Base-by-base conservation (phyloP, 1,284 basidiomycete genomes). In the Ceratobasidium sp. region DNA sequence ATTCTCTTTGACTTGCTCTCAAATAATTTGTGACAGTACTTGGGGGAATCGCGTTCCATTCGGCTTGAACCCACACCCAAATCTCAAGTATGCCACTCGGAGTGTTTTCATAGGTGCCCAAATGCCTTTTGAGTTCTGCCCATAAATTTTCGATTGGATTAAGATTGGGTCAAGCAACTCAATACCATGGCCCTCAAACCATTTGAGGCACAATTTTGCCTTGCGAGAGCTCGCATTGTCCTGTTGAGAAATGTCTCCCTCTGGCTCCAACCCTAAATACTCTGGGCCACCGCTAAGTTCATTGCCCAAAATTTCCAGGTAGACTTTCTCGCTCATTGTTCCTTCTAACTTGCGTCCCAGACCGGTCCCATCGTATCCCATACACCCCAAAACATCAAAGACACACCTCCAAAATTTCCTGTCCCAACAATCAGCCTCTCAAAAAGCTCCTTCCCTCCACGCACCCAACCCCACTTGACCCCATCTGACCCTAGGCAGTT, bases 111-210 rank as follows among this genome's bases (percentile, higher is more conserved):
- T 55, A 54, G 7, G 22, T 35, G 13, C 43, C 35, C 27, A 71
- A n/a, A 32, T 35, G n/a, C n/a, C n/a, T n/a, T n/a, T n/a, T n/a
- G n/a, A n/a, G n/a, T n/a, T n/a, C n/a, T n/a, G n/a, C n/a, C 68
- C 68, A 71, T 3, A 69, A 32, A 25, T 69, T 65, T 69, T 71
- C 50, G 12, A 70, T 71, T 13, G 45, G 67, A 45, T 69, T 71
- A 22, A 70, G 47, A 35, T 71, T 68, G 15, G 70, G 68, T 27
- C 31, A 20, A 71, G 32, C 5, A 69, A 31, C 47, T 69, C 49
- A 1, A 71, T 65, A 20, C 58, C 43, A 55, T 62, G 34, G 17
- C 65, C 8, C 10, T 72, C 42, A 31, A 72, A 38, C 70, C 58
- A 70, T 1, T 65, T n/a, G n/a, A n/a, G n/a, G n/a, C n/a, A n/a